Evolutionary conservation across 768 basidiomycete genomes (phyloP).

Genomic region (Tremella yokohamensis): DNA sequence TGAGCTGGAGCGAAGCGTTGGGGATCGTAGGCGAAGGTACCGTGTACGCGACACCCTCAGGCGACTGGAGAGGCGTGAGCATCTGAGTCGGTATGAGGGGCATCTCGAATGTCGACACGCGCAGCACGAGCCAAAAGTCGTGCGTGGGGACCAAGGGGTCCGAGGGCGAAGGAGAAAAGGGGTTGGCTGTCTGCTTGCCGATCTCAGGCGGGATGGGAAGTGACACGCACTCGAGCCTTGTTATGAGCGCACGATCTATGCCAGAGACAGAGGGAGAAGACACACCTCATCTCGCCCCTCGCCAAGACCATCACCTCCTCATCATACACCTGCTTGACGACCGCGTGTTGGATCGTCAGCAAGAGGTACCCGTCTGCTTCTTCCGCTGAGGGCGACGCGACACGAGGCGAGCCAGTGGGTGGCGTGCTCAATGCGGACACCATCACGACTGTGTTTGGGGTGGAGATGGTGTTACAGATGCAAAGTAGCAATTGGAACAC

Average conservation of each 20-base stretch:
- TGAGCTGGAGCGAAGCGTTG: conserved; percentile 37
- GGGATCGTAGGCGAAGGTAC: conserved; percentile 52
- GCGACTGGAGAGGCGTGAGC: conserved; percentile 53
- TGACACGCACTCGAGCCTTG: conserved; percentile 65
- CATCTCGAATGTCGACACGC: conserved; percentile 59
- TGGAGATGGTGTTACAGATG: background rate
- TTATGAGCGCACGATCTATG: conserved; percentile 17
- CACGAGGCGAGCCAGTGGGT: conserved; percentile 10
- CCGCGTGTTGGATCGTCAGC: conserved; percentile 42
- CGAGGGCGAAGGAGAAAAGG: conserved; percentile 42
- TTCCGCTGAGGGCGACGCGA: conserved; percentile 21
- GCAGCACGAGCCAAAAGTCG: conserved; percentile 67
- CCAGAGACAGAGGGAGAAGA: background rate
- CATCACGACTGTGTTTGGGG: background rate
- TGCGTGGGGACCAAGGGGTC: conserved; percentile 52
- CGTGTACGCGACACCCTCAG: conserved; percentile 28
- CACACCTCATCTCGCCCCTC: conserved; percentile 43
- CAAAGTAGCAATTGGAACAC: background rate
- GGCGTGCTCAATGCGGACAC: background rate
- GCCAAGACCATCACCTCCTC: conserved; percentile 38
- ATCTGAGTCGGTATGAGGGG: conserved; percentile 61
- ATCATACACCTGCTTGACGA: conserved; percentile 45
- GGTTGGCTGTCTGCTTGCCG: conserved; percentile 43
- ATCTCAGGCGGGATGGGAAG: conserved; percentile 48
- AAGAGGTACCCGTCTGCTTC: conserved; percentile 45